A percentile compares a stretch with the other conserved stretches of the same genome.
These are phyloP conservation scores for Melocanna baccifera DNA, from an alignment of 176 grass and related monocot species.

Conservation along the genomic window DNA sequence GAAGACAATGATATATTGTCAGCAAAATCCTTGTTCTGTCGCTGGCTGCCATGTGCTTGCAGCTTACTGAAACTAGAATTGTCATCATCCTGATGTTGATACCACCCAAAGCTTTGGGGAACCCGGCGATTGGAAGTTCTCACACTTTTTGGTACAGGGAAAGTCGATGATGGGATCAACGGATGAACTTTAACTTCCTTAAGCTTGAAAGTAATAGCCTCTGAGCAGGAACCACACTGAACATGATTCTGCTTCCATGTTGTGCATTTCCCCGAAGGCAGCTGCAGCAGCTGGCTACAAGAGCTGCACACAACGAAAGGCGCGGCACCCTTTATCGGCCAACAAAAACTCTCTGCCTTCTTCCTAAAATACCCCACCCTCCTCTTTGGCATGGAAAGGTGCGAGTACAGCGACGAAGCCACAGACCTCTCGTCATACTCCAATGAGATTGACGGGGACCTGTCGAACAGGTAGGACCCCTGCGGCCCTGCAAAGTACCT, in stretches of 20 bases:
- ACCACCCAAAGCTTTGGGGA: conserved; percentile 39
- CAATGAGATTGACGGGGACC: conserved; percentile 38
- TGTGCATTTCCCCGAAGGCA: conserved; percentile 50
- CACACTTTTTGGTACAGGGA: conserved; percentile 25
- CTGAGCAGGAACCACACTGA: conserved; percentile 77
- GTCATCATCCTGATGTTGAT: conserved; percentile 42
- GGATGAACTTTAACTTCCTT: conserved; percentile 43
- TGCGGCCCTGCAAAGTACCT: conserved; percentile 50
- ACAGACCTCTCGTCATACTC: conserved; percentile 47
- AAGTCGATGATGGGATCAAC: background rate
- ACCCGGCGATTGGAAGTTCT: conserved; percentile 18
- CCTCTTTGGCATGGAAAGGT: conserved; percentile 34
- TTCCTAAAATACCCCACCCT: conserved; percentile 49
- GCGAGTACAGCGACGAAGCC: conserved; percentile 47
- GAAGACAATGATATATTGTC: conserved; percentile 42
- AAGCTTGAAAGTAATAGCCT: conserved; percentile 48
- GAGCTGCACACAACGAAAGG: conserved; percentile 69
- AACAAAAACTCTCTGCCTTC: conserved; percentile 44
- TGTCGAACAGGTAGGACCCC: conserved; percentile 35
- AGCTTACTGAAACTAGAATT: conserved; percentile 30
- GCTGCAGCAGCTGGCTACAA: conserved; percentile 68
- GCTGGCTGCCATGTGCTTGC: conserved; percentile 26
- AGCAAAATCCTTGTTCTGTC: conserved; percentile 34
- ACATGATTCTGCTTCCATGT: conserved; percentile 34
- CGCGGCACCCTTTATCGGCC: conserved; percentile 53